Percentiles rank a stretch among this genome's conserved stretches.
These are phyloP conservation scores for Vanrija sp. DNA, from an alignment of 1,284 basidiomycete genomes.

Conservation along the genomic window DNA sequence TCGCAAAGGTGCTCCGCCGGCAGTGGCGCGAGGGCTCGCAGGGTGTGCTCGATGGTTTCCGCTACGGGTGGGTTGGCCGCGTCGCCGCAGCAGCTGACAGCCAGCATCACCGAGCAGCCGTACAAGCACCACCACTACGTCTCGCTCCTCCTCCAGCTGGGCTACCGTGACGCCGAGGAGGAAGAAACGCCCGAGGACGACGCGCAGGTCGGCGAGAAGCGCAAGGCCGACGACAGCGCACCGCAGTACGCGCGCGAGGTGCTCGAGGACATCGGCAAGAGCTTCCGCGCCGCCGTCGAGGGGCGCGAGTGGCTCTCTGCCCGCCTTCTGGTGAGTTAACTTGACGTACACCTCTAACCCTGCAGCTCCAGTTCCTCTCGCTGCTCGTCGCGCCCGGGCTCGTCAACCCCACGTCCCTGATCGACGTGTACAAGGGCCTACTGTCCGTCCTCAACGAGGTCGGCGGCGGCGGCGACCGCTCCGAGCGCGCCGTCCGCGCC, in stretches of 20 bases:
- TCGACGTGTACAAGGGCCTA: slow-evolving; percentile 72
- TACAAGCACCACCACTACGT: slow-evolving; percentile 88
- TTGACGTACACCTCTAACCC: neutral
- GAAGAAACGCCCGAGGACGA: slow-evolving; percentile 35
- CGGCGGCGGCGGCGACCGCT: slow-evolving; percentile 78
- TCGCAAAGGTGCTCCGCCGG: slow-evolving; percentile 62
- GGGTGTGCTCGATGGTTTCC: slow-evolving; percentile 63
- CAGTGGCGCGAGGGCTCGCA: slow-evolving; percentile 60
- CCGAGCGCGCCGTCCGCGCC: slow-evolving; percentile 76
- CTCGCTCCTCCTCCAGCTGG: slow-evolving; percentile 66
- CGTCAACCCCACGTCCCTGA: slow-evolving; percentile 69
- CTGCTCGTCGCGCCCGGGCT: slow-evolving; percentile 72
- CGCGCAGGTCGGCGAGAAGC: slow-evolving; percentile 29
- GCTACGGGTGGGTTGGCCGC: slow-evolving; percentile 59
- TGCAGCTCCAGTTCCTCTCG: slow-evolving; percentile 83
- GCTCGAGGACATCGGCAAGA: slow-evolving; percentile 82
- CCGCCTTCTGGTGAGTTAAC: slow-evolving; percentile 67
- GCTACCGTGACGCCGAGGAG: slow-evolving; percentile 51
- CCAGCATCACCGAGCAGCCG: slow-evolving; percentile 77
- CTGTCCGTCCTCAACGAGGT: slow-evolving; percentile 83
- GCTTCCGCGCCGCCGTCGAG: slow-evolving; percentile 79
- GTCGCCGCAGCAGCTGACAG: neutral
- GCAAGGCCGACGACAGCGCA: slow-evolving; percentile 28
- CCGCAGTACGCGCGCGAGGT: slow-evolving; percentile 58
- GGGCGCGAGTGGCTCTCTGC: slow-evolving; percentile 83